These are phyloP conservation scores for Fomes fomentarius DNA, from an alignment of 1,284 basidiomycete genomes.

Conservation along the genomic window DNA sequence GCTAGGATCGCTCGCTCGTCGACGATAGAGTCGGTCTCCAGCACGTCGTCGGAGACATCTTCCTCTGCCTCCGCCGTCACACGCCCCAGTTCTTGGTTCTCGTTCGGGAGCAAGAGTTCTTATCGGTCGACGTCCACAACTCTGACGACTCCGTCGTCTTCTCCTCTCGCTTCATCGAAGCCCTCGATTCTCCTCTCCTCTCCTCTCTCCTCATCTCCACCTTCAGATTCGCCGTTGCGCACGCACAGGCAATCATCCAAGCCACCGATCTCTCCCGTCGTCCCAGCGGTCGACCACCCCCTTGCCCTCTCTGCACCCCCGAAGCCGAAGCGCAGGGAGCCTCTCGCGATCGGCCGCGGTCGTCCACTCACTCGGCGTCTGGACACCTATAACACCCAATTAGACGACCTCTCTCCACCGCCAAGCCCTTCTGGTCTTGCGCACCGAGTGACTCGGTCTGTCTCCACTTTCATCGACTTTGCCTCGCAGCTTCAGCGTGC, in stretches of 20 bases:
- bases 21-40: slow-evolving; percentile 19
- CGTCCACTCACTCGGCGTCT: slow-evolving; percentile 13
- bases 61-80: slow-evolving; percentile 34
- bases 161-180: slow-evolving; percentile 42
- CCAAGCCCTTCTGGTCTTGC: slow-evolving; percentile 27
- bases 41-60: slow-evolving; percentile 36
- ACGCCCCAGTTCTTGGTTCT: slow-evolving; percentile 58
- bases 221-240: slow-evolving; percentile 9
- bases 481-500: slow-evolving; percentile 60
- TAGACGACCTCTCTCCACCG: slow-evolving; percentile 13
- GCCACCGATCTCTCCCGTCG: slow-evolving; percentile 7
- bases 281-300: slow-evolving; percentile 21
- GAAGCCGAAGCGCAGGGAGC: slow-evolving; percentile 10
- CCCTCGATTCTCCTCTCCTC: slow-evolving; percentile 27
- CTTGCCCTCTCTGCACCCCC: slow-evolving; percentile 14
- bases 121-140: slow-evolving; percentile 33
- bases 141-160: slow-evolving; percentile 39
- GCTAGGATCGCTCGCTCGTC: slow-evolving; percentile 19
- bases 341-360: slow-evolving; percentile 29
- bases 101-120: slow-evolving; percentile 49
- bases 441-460: slow-evolving; percentile 42
- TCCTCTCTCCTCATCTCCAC: slow-evolving; percentile 23
- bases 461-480: slow-evolving; percentile 51
- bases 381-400: slow-evolving; percentile 1
- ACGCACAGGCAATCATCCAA: slow-evolving; percentile 11